Evolutionary conservation across 306 rosid genomes (phyloP).

Genomic region (Purshia tridentata): DNA sequence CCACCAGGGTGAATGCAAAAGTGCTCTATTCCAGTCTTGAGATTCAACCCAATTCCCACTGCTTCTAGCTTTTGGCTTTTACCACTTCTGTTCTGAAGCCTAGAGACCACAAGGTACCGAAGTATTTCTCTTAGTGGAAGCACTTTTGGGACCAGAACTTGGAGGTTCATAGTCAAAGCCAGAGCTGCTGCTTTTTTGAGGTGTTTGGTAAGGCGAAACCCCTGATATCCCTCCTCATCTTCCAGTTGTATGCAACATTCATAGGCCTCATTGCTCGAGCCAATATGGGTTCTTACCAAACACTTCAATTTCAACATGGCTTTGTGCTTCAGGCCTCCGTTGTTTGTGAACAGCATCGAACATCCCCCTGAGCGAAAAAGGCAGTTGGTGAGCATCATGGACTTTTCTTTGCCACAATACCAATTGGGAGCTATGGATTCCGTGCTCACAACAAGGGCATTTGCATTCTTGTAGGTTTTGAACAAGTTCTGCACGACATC

Average conservation of each 20-base stretch:
- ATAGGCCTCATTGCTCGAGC: slow-evolving; percentile 74
- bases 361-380: slow-evolving; percentile 78
- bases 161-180: slow-evolving; percentile 62
- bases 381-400: slow-evolving; percentile 80
- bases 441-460: slow-evolving; percentile 77
- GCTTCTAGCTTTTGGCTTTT: slow-evolving; percentile 3
- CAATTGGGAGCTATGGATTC: slow-evolving; percentile 77
- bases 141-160: slow-evolving; percentile 45
- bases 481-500: slow-evolving; percentile 70
- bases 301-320: slow-evolving; percentile 67
- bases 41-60: slow-evolving; percentile 34
- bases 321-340: slow-evolving; percentile 23
- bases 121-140: slow-evolving; percentile 60
- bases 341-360: slow-evolving; percentile 73
- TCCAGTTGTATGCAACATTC: slow-evolving; percentile 72
- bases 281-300: slow-evolving; percentile 61
- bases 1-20: slow-evolving; percentile 83
- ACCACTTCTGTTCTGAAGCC: neutral
- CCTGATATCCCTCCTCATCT: slow-evolving; percentile 58
- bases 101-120: slow-evolving; percentile 23
- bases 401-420: slow-evolving; percentile 66
- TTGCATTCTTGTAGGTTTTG: slow-evolving; percentile 37
- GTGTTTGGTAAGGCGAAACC: slow-evolving; percentile 66
- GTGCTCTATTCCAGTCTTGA: slow-evolving; percentile 68
- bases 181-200: slow-evolving; percentile 63